Percentiles rank a stretch among this genome's conserved stretches.
phyloP scores from a whole-genome alignment of 176 grass and related monocot genomes.

The Carex myosuroides region DNA sequence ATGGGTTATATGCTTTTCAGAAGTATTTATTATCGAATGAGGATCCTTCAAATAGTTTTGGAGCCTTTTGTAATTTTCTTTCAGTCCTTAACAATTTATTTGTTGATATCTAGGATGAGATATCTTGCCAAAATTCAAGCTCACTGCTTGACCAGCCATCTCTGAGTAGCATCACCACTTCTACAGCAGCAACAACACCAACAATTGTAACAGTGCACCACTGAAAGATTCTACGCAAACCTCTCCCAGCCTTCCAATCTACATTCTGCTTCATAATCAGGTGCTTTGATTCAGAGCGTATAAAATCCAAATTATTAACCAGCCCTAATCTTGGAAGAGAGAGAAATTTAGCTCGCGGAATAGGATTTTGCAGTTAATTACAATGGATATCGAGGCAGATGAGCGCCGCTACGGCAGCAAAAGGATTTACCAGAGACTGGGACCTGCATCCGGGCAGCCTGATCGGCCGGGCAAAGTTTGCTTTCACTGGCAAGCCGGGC shows the following conservation, averaged over 20 bases:
- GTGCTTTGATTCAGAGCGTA: no score
- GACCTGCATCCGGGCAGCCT: not conserved
- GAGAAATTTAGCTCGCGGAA: not conserved
- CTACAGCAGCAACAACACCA: constrained; percentile 22
- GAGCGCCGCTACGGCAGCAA: constrained; percentile 15
- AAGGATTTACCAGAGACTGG: constrained; percentile 10
- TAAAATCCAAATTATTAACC: not conserved
- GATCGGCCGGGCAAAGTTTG: constrained; percentile 50
- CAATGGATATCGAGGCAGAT: constrained; percentile 24
- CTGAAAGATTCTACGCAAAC: not conserved
- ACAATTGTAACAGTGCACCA: constrained; percentile 8
- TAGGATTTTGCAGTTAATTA: not conserved
- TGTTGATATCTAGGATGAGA: constrained; percentile 49
- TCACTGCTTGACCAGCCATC: constrained; percentile 59
- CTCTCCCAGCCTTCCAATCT: not conserved
- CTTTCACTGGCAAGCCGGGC: constrained; percentile 72
- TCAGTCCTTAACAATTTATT: not conserved
- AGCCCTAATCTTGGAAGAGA: not conserved
- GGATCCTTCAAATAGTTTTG: not conserved
- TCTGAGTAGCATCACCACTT: constrained; percentile 30
- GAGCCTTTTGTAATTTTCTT: not conserved
- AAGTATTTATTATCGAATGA: not conserved
- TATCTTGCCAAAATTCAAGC: constrained; percentile 50
- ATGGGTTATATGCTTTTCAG: not conserved
- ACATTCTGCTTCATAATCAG: not conserved